phyloP scores from a whole-genome alignment of 2,329 filamentous ascomycete species.

The Nannizziopsis arthrosporioides region DNA sequence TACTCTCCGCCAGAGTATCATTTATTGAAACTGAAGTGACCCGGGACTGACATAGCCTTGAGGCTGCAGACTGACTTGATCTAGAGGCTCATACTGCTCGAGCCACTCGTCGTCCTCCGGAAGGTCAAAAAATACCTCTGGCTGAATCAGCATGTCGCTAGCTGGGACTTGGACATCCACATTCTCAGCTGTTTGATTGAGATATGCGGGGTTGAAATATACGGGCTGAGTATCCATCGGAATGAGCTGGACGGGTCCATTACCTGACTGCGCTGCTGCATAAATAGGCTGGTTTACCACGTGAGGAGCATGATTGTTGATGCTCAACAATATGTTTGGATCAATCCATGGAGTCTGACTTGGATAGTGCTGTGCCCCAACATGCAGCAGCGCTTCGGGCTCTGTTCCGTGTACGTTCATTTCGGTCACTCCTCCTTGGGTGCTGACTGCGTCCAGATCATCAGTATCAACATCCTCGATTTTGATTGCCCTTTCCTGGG shows the following conservation, averaged over 20 bases:
- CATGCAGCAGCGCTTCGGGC: background rate
- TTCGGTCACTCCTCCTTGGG: background rate
- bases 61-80: background rate
- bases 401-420: background rate
- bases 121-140: background rate
- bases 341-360: background rate
- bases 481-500: background rate
- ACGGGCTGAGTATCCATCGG: background rate
- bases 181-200: too few relatives aligned
- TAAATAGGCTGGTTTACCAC: background rate
- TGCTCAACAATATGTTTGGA: background rate
- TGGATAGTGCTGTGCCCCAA: slow-evolving; percentile 5
- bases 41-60: slow-evolving; percentile 2
- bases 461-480: background rate
- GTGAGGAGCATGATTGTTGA: background rate
- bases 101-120: background rate
- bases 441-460: background rate
- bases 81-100: background rate
- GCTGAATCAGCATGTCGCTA: background rate
- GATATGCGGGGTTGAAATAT: background rate
- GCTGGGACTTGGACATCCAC: background rate
- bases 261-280: background rate
- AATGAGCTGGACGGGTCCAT: background rate
- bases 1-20: too few relatives aligned
- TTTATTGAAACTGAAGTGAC: slow-evolving; percentile 1